phyloP scores from a whole-genome alignment of 768 basidiomycete genomes.

The Lentinula boryana region DNA sequence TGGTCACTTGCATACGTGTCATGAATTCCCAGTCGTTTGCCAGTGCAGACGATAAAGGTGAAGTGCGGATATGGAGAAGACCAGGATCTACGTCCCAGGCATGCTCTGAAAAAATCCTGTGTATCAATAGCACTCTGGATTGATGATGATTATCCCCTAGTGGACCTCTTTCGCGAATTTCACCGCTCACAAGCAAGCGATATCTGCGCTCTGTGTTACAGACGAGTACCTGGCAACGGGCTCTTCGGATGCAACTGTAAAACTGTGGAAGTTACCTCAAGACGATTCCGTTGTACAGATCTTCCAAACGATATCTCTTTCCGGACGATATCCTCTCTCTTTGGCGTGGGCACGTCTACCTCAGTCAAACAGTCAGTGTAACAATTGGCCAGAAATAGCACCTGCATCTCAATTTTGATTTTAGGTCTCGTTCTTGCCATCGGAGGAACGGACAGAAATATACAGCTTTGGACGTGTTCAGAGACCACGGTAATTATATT shows the following conservation, averaged over 20 bases:
- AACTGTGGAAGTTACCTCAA: conserved; percentile 51
- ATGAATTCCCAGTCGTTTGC: conserved; percentile 44
- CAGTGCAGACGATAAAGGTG: conserved; percentile 75
- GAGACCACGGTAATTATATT: conserved; percentile 40
- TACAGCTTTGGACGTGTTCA: conserved; percentile 73
- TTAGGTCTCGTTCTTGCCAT: conserved; percentile 71
- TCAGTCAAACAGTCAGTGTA: conserved; percentile 50
- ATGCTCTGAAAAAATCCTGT: conserved; percentile 17
- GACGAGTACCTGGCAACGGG: conserved; percentile 60
- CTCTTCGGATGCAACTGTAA: conserved; percentile 75
- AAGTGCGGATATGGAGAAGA: conserved; percentile 56
- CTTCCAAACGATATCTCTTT: conserved; percentile 55
- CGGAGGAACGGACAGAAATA: conserved; percentile 71
- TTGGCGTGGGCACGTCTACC: conserved; percentile 64
- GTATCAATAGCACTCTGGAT: conserved; percentile 10
- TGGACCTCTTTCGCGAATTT: conserved; percentile 43
- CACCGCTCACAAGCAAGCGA: conserved; percentile 61
- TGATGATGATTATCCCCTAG: conserved; percentile 28
- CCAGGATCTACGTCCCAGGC: conserved; percentile 28
- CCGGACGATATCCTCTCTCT: conserved; percentile 71
- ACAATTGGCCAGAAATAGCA: background rate
- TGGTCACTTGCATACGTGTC: conserved; percentile 77
- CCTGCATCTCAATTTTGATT: background rate
- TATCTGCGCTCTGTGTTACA: conserved; percentile 59
- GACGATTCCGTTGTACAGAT: conserved; percentile 17